These are phyloP conservation scores for Otatea glauca DNA, from an alignment of 176 grass and related monocot species.

Conservation along the genomic window DNA sequence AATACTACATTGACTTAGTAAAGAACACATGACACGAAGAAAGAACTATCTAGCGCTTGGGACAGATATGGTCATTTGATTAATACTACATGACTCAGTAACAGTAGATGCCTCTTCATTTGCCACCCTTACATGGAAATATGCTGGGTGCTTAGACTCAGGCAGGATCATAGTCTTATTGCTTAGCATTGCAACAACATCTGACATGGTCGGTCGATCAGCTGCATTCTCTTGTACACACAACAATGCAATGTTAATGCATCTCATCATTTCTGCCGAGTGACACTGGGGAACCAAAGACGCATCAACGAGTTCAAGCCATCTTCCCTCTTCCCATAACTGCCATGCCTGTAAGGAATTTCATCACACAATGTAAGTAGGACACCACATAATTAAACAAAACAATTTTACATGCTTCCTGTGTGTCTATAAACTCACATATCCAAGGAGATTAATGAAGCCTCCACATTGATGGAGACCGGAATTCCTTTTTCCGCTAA, in stretches of 20 bases:
- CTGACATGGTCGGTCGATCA: conserved; percentile 11
- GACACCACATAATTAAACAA: background rate
- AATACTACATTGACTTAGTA: background rate
- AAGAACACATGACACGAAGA: background rate
- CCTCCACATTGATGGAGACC: too few species aligned
- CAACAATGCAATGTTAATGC: too few species aligned
- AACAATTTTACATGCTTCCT: background rate
- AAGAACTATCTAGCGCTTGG: background rate
- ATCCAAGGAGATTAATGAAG: too few species aligned
- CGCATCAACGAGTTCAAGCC: conserved; percentile 8
- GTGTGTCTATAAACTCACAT: too few species aligned
- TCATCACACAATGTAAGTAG: background rate
- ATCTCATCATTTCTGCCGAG: background rate
- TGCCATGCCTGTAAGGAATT: conserved; percentile 3
- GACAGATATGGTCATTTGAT: background rate
- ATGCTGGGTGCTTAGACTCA: conserved; percentile 4
- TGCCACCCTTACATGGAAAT: conserved; percentile 5
- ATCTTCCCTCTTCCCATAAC: background rate
- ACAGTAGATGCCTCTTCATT: background rate
- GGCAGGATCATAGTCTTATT: background rate
- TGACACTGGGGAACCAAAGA: background rate
- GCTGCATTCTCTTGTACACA: background rate
- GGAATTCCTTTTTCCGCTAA: conserved; percentile 8
- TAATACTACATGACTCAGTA: background rate
- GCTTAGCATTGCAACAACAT: background rate